Conservation (phyloP, 805 yeast genomes). For the Yamadazyma sp. region DNA sequence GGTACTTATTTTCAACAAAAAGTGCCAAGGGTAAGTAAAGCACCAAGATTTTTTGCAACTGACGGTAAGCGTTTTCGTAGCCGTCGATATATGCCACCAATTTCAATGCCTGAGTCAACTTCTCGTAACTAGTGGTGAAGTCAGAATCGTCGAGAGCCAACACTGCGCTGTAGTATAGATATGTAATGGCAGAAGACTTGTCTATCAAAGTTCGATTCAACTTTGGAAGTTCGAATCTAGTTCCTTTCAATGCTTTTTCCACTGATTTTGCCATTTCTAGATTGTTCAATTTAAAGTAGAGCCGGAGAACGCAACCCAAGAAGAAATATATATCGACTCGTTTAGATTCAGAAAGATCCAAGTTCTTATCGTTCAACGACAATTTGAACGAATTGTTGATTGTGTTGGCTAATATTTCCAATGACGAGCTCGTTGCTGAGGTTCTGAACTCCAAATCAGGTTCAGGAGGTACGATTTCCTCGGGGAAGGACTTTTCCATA, state of each 20-base stretch:
- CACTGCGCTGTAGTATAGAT: constrained; percentile 67
- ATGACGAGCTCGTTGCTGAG: constrained; percentile 20
- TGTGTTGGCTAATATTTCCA: constrained; percentile 60
- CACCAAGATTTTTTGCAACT: constrained; percentile 50
- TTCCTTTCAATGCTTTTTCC: constrained; percentile 64
- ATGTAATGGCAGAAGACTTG: constrained; percentile 53
- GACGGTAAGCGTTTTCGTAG: constrained; percentile 24
- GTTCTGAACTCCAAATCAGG: constrained; percentile 17
- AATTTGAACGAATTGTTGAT: constrained; percentile 73
- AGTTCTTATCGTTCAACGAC: constrained; percentile 75
- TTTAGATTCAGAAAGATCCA: constrained; percentile 49
- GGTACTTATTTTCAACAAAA: constrained; percentile 47
- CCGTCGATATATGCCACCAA: constrained; percentile 25
- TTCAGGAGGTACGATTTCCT: constrained; percentile 19
- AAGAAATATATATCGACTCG: constrained; percentile 68
- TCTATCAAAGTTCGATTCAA: constrained; percentile 34
- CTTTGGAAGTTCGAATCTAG: constrained; percentile 53
- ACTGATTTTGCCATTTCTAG: constrained; percentile 72
- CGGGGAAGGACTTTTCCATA: constrained; percentile 28
- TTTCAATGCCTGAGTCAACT: constrained; percentile 52
- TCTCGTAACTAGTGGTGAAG: constrained; percentile 48
- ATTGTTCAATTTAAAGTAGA: constrained; percentile 66
- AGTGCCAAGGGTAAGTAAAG: constrained; percentile 66
- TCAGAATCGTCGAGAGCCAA: constrained; percentile 66
- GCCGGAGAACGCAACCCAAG: constrained; percentile 64